Evolutionary conservation across 2,329 filamentous ascomycete species (phyloP), one percentile per base, ranked within the genome.

Genomic region (Fusarium sp.): DNA sequence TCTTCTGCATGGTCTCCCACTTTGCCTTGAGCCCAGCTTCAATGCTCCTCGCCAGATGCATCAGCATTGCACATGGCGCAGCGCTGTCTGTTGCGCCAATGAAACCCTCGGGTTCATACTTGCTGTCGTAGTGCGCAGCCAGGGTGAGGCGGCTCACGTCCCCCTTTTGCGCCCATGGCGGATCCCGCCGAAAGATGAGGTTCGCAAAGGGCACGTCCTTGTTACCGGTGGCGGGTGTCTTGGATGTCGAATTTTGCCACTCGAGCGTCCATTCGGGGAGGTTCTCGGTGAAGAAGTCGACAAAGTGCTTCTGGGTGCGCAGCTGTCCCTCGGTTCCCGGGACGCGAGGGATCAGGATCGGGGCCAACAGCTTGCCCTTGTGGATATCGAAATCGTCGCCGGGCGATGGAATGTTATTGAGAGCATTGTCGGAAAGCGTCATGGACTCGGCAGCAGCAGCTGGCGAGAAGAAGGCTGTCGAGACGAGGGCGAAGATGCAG

Each of bases 71-170:
- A 82, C 96, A 98, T 11, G 97, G 95, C 20, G 94, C 97, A 1
- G 97, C 97, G 78, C 95, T 98, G 80, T 99, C 97, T 15, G 91
- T 97, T 1, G 96, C 97, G 0, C 97, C 97, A 68, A 99, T 93
- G 81, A 99, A 99, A 1, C 95, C 96, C 70, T 91, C 85, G 0
- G 95, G 96, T 30, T 86, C 87, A 67, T 93, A 88, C 83, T 97
- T 93, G 80, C 92, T 95, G 79, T 99, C 97, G 81, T 98, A 98
- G 81, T 99, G 97, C 45, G 97, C 97, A 8, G 96, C 97, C 64
- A 99, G 87, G 15, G 95, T 96, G 79, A 98, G 85, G 58, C 95
- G 87, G 47, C 92, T 92, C 3, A 97, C 91, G 75, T 98, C 92
- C 1, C 95, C 96, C 0, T 85, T 82, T 7, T 87, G 84, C 1